These are phyloP conservation scores for Soucietia sequanensis DNA, from an alignment of 805 yeast species.

Conservation along the genomic window DNA sequence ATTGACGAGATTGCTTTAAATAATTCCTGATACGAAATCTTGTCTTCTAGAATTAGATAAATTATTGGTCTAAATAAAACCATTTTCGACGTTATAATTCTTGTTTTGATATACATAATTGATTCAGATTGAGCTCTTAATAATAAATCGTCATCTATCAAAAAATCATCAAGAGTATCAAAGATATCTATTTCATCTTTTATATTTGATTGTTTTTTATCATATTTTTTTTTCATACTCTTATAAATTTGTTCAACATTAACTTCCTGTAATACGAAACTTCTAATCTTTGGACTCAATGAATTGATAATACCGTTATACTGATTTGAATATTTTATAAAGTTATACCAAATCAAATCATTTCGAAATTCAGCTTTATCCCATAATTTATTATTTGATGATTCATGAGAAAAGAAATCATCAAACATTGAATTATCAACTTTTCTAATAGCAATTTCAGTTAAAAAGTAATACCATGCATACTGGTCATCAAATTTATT, in stretches of 20 bases:
- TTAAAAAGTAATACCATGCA: constrained; percentile 39
- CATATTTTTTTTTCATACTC: constrained; percentile 22
- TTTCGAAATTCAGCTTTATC: constrained; percentile 21
- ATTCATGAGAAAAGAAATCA: constrained; percentile 21
- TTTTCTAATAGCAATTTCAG: constrained; percentile 40
- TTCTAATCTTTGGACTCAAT: constrained; percentile 31
- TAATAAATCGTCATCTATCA: constrained; percentile 32
- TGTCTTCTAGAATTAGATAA: constrained; percentile 30
- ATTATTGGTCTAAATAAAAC: constrained; percentile 33
- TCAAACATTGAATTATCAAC: constrained; percentile 36
- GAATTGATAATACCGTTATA: constrained; percentile 38
- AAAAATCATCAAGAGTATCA: constrained; percentile 32
- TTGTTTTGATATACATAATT: constrained; percentile 37
- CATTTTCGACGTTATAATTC: constrained; percentile 33
- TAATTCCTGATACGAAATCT: constrained; percentile 24
- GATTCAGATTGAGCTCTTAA: constrained; percentile 35
- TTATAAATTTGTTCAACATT: constrained; percentile 29
- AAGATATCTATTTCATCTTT: constrained; percentile 11
- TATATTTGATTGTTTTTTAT: constrained; percentile 10
- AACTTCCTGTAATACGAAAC: constrained; percentile 30
- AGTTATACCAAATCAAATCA: constrained; percentile 21
- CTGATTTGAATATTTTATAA: constrained; percentile 33
- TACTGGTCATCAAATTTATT: constrained; percentile 22
- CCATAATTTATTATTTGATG: constrained; percentile 16
- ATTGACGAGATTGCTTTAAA: constrained; percentile 24